Base-by-base conservation (phyloP, 2,329 filamentous ascomycete genomes). In the Myrmaecium sp. region DNA sequence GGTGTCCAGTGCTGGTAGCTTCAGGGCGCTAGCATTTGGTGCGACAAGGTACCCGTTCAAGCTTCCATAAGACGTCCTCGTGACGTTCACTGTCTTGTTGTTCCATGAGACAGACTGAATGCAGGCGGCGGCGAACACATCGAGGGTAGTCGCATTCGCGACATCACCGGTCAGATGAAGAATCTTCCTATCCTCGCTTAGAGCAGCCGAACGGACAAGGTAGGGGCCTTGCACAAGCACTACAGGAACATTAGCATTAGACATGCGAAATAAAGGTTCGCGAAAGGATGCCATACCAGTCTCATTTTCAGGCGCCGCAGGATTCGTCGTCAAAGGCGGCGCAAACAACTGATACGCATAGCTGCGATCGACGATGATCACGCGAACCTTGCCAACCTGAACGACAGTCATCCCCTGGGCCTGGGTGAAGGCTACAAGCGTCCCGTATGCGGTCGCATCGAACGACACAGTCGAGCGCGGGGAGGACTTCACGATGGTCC, bases 381-480 rank as follows among this genome's bases (percentile, higher is more conserved):
- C 45, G 21, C 39, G 47, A 7, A 52, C 38, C 23, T 52, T 51
- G 25, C 51, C 42, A 27, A 55, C 54, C 5, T 44, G 32, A 9
- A 52, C 32, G 0, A 55, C 46, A 3, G 33, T 48, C 28, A 41
- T 37, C 5, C 47, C 52, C n/a, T 33, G 35, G 2, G 46, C 40
- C 18, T 42, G 37, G 21, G 35, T 35, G n/a, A 53, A 41, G 14
- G 38, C 46, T 23, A 45, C 39, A 1, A 45, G 44, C 6, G 49
- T 30, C 18, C 50, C 52, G 12, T 43, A 34, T 5, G 51, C 46
- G 6, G 55, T 54, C 0, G 47, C 36, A 23, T 58, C 44, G 29
- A 65, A 55, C 3, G 51, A 47, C 11, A 61, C 47, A 13, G 47
- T 52, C 11, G 50, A 53, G 23, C 56, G 55, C 4, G 52, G 48